Evolutionary conservation across 768 basidiomycete species (phyloP).

Genomic region (Mycena amicta): DNA sequence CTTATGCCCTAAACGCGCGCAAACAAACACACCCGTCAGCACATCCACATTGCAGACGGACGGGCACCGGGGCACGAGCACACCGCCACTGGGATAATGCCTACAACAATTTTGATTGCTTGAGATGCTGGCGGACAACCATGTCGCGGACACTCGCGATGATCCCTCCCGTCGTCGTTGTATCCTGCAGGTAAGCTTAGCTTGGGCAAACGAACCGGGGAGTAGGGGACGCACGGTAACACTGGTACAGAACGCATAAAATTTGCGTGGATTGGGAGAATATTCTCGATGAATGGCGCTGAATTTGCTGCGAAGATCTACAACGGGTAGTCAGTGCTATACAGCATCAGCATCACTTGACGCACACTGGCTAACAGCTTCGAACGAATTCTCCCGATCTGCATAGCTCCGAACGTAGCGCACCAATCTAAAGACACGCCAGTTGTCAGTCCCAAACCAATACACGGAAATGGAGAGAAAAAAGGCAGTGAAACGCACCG

Average conservation of each 20-base stretch:
- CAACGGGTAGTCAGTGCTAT: neutral
- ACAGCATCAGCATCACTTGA: slow-evolving; percentile 7
- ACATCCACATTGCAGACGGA: neutral
- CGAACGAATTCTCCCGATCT: slow-evolving; percentile 69
- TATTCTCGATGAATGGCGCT: slow-evolving; percentile 77
- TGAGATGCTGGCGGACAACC: slow-evolving; percentile 79
- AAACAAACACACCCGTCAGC: neutral
- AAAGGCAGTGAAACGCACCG: slow-evolving; percentile 30
- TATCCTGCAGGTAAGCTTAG: slow-evolving; percentile 46
- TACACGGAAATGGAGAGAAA: neutral
- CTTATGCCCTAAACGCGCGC: neutral
- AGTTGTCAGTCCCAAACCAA: neutral
- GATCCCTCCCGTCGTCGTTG: slow-evolving; percentile 72
- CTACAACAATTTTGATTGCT: slow-evolving; percentile 68
- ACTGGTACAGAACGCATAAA: slow-evolving; percentile 77
- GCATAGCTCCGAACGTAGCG: slow-evolving; percentile 77
- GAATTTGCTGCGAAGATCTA: slow-evolving; percentile 73
- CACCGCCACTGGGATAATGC: too few species aligned
- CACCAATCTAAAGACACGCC: slow-evolving; percentile 45
- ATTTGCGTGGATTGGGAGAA: slow-evolving; percentile 72
- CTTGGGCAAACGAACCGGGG: neutral
- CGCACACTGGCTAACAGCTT: slow-evolving; percentile 73
- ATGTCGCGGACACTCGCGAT: slow-evolving; percentile 81
- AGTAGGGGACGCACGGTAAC: slow-evolving; percentile 54
- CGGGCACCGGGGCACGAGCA: too few species aligned